These are phyloP conservation scores for Bauhinia variegata DNA, from an alignment of 306 rosid species.

Conservation along the genomic window DNA sequence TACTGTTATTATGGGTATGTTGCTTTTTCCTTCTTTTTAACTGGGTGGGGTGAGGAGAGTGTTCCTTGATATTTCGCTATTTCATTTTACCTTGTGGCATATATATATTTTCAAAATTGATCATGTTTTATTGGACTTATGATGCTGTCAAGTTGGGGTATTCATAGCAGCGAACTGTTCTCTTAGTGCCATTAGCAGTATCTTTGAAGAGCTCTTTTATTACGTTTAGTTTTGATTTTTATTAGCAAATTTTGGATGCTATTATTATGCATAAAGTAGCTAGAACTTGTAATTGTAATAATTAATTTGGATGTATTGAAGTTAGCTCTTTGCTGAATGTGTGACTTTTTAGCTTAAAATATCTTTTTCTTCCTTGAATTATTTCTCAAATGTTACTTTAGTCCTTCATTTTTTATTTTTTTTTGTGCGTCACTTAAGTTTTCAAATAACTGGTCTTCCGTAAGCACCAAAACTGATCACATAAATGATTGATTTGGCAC, in stretches of 20 bases:
- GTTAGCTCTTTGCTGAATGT: not conserved
- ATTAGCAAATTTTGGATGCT: too few species aligned
- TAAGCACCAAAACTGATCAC: too few species aligned
- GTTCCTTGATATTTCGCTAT: constrained; percentile 4
- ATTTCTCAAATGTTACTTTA: too few species aligned
- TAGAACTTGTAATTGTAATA: not conserved
- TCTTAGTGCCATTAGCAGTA: not conserved
- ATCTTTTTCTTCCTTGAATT: too few species aligned
- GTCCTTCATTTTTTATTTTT: too few species aligned
- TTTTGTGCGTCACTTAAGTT: too few species aligned
- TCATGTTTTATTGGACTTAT: constrained; percentile 9
- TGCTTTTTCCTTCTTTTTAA: constrained; percentile 23
- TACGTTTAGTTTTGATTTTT: not conserved
- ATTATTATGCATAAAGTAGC: not conserved
- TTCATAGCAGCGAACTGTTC: not conserved
- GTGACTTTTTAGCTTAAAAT: too few species aligned
- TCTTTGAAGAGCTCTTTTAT: constrained; percentile 1
- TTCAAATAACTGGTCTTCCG: too few species aligned
- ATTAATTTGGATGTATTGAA: not conserved
- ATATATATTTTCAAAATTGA: not conserved
- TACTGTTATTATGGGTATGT: constrained; percentile 92
- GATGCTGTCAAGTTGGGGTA: not conserved
- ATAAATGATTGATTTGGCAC: too few species aligned
- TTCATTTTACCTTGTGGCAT: constrained; percentile 11
- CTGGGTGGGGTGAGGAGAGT: not conserved